phyloP scores from a whole-genome alignment of 2,329 filamentous ascomycete genomes.

The Beauveria sp. region DNA sequence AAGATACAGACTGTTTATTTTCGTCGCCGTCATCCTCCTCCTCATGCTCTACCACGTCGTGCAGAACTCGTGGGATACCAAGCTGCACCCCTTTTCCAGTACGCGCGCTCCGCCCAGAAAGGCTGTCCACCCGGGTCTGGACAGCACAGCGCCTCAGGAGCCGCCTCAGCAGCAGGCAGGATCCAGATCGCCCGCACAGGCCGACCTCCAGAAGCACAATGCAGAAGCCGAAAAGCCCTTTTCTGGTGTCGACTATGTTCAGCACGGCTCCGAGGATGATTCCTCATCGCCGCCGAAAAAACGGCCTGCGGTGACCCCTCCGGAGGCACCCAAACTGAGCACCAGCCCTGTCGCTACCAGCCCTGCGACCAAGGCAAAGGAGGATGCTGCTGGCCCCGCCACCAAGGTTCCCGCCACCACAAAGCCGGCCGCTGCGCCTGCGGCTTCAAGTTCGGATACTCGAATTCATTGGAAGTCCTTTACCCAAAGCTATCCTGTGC shows the following conservation, averaged over 20 bases:
- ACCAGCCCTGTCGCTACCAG: not conserved
- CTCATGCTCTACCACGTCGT: slow-evolving; percentile 45
- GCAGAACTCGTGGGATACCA: slow-evolving; percentile 31
- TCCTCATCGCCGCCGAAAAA: not conserved
- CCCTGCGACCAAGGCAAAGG: not conserved
- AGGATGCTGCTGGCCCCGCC: not conserved
- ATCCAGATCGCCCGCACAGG: not conserved
- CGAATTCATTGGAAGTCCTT: slow-evolving; percentile 62
- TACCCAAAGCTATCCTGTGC: slow-evolving; percentile 70
- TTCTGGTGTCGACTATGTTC: not conserved
- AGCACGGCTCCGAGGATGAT: not conserved
- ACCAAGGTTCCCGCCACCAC: not conserved
- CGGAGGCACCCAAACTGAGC: not conserved
- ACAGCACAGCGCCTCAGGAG: not conserved
- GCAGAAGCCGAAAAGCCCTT: not conserved
- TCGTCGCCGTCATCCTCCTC: slow-evolving; percentile 46
- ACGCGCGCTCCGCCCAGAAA: not conserved
- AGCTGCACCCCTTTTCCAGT: not conserved
- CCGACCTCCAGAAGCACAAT: slow-evolving; percentile 1
- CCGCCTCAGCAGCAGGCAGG: not conserved
- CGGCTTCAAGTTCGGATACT: not conserved
- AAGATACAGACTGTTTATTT: slow-evolving; percentile 53
- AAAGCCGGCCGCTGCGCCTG: not conserved
- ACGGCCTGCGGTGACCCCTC: not conserved
- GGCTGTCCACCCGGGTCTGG: not conserved